phyloP scores from a whole-genome alignment of 2,329 filamentous ascomycete species.

The Sporothrix globosa region DNA sequence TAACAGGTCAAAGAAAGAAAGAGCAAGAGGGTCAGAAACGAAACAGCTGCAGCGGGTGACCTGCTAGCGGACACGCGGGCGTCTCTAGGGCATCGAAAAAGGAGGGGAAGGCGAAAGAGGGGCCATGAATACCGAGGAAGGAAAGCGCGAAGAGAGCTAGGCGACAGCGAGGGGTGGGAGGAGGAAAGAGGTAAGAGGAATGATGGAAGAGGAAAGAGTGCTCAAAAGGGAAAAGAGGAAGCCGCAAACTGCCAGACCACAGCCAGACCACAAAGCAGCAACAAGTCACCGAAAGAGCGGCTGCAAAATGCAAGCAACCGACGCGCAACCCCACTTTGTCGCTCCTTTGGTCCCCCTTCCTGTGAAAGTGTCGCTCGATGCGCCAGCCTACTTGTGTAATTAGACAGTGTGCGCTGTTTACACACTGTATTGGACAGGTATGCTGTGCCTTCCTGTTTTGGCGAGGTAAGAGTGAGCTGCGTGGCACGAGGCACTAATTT shows the following conservation, averaged over 20 bases:
- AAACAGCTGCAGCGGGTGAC: conserved; percentile 13
- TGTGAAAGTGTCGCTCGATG: neutral
- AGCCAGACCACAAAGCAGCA: neutral
- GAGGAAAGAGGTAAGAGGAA: neutral
- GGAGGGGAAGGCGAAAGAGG: neutral
- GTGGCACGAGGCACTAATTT: conserved; percentile 23
- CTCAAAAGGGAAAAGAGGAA: neutral
- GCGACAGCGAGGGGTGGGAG: neutral
- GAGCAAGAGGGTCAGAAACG: neutral
- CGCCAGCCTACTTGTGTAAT: neutral
- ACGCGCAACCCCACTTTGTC: conserved; percentile 21
- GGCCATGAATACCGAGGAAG: conserved; percentile 12
- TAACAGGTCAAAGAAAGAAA: conserved; percentile 3
- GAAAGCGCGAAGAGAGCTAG: conserved; percentile 24
- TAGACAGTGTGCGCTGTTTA: neutral
- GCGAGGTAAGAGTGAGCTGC: neutral
- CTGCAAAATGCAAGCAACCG: conserved; percentile 24
- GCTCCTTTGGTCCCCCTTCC: neutral
- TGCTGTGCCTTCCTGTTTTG: conserved; percentile 23
- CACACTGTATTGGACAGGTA: neutral
- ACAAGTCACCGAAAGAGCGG: neutral
- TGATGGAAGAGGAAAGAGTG: neutral
- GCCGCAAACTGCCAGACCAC: too few relatives aligned
- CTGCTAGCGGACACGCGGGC: neutral
- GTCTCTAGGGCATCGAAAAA: neutral